Percentiles rank a stretch among this genome's conserved stretches.
These are phyloP conservation scores for Saccharomycopsis olivae DNA, from an alignment of 805 yeast species.

Conservation along the genomic window DNA sequence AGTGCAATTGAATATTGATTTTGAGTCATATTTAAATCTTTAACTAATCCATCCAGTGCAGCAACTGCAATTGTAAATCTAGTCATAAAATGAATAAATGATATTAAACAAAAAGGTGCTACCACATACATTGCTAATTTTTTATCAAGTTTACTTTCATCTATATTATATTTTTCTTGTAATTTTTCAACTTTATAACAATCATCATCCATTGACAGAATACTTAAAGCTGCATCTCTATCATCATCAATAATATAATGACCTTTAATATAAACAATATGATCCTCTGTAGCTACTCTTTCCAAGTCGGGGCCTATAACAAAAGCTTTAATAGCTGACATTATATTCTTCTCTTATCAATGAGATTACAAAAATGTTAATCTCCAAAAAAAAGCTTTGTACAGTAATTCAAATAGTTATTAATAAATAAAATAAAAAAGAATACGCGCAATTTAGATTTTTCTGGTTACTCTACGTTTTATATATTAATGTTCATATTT, in stretches of 20 bases:
- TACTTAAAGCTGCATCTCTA: too few species aligned
- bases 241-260: constrained; percentile 10
- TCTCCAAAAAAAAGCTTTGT: too few species aligned
- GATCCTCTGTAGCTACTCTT: constrained; percentile 11
- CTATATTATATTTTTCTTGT: too few species aligned
- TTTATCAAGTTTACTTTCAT: constrained; percentile 2
- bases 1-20: constrained; percentile 14
- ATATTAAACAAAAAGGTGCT: constrained; percentile 17
- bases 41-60: constrained; percentile 11
- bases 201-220: too few species aligned
- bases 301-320: constrained; percentile 6
- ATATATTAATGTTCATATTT: too few species aligned
- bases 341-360: too few species aligned
- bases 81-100: constrained; percentile 17
- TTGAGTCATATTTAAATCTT: constrained; percentile 5
- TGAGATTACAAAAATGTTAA: too few species aligned
- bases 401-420: too few species aligned
- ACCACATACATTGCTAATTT: constrained; percentile 13
- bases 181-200: too few species aligned
- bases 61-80: constrained; percentile 17
- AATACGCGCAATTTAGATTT: too few species aligned
- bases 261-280: constrained; percentile 16
- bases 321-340: constrained; percentile 3
- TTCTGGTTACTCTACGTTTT: too few species aligned
- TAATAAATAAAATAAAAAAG: too few species aligned